Evolutionary conservation across 495 filamentous ascomycete species (phyloP), one percentile per base, ranked within the genome.

Genomic region (Annulohypoxylon maeteangense): DNA sequence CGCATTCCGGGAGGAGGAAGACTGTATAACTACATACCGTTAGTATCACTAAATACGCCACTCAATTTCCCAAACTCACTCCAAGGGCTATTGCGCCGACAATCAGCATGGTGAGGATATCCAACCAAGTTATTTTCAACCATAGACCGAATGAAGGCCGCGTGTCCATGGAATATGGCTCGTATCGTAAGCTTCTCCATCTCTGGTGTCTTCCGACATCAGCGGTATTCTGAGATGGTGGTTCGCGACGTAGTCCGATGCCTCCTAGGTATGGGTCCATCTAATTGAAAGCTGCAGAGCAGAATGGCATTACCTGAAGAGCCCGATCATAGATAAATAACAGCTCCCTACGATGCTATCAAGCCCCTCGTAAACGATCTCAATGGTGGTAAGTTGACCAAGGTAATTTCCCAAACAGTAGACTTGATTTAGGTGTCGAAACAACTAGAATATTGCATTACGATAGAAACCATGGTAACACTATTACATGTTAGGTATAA

Each of bases 11-110:
- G 78, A 4, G 83, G 83, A 23, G 67, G 76, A 34, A 80, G 78
- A 56, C 66, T 61, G 59, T 82, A 84, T 32, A 82, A 71, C 78
- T 81, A 45, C 29, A 8, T 18, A 29, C 27, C 50, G 31, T 53
- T 23, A 18, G 25, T 74, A 56, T 65, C 22, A 7, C 4, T 25
- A 48, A 6, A 48, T n/a, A 22, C 7, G 61, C n/a, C 4, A 56
- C 14, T 32, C 7, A 11, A 10, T 14, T 45, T 29, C 10, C 7
- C 16, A 20, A 10, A 68, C 77, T 65, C 76, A 84, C 84, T 14
- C 81, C 80, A 16, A 86, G 72, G 1, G 79, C 82, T 63, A 85
- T 67, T 48, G 76, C 80, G 18, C 83, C 84, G 51, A 86, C 63
- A 34, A 77, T 34, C 27, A 76, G 59, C 80, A 85, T 85, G 0